Base-by-base conservation (phyloP, 2,329 filamentous ascomycete species). In the Colletotrichum incanum region DNA sequence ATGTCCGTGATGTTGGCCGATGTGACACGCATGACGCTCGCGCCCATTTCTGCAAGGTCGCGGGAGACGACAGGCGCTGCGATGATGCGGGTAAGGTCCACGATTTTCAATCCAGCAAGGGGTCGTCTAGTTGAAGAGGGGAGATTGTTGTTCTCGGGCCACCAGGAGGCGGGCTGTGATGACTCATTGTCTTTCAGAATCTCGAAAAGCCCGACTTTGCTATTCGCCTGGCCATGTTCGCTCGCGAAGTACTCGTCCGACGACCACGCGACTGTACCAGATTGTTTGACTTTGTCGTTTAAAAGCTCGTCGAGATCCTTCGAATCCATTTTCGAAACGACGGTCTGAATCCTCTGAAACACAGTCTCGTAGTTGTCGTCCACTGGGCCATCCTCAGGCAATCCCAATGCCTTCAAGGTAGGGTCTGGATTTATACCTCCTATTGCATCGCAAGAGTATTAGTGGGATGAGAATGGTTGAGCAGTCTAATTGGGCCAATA, bases 81-180 rank as follows among this genome's bases (percentile, higher is more conserved):
- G 72, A 88, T 87, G 41, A 87, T 80, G 3, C 86, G 79, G 9
- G 82, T 83, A 5, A 87, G 75, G 67, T 88, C 86, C 2, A 88
- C 78, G 2, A 88, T 80, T 60, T 85, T 86, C 47, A 88, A 77
- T 0, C 86, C 86, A 1, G 83, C 84, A 0, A 88, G 82, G 0
- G 85, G 86, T 16, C 84, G 76, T 26, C 77, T 74, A 0, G 81
- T 70, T 6, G 80, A 80, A 0, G 83, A 79, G 1, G 77, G 75
- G 0, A 74, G 50, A 12, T 65, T 11, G 1, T 54, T 18, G 43
- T 70, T 76, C 11, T 80, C 76, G 5, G 81, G 81, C 85, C 86
- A 87, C 85, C 84, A 86, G 52, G 78, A 75, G 0, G 81, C 75
- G 0, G 78, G 72, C 49, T 83, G 81, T 1, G 77, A 74, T 0